These are phyloP conservation scores for Rugosomyces carneus DNA, from an alignment of 1,284 basidiomycete genomes.

Conservation along the genomic window DNA sequence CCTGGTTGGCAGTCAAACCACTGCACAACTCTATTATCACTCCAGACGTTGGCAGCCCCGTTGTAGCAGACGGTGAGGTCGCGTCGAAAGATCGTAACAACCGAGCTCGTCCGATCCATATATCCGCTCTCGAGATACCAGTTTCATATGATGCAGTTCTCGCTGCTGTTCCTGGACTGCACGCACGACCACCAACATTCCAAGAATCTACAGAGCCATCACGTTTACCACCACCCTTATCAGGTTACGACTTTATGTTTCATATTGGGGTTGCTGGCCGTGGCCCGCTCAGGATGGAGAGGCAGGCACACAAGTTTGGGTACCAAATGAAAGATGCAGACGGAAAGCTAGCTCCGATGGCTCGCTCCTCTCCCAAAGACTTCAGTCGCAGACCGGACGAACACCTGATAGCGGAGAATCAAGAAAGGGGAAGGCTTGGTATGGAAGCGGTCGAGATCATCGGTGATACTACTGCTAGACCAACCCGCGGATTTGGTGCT, in stretches of 20 bases:
- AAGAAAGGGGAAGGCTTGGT: conserved; percentile 30
- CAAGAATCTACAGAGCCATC: conserved; percentile 30
- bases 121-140: conserved; percentile 56
- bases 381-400: conserved; percentile 24
- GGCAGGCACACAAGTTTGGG: conserved; percentile 61
- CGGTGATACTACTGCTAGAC: conserved; percentile 25
- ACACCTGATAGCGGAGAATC: conserved; percentile 25
- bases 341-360: conserved; percentile 50
- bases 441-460: conserved; percentile 28
- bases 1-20: conserved; percentile 55
- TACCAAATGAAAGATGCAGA: conserved; percentile 66
- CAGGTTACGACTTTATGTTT: conserved; percentile 69
- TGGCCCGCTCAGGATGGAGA: conserved; percentile 61
- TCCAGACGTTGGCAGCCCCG: conserved; percentile 30
- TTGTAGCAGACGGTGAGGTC: conserved; percentile 16
- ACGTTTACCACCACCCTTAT: conserved; percentile 39
- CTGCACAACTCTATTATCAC: conserved; percentile 48
- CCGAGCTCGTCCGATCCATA: conserved; percentile 41
- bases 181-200: conserved; percentile 55
- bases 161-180: conserved; percentile 50
- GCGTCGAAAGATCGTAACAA: conserved; percentile 2
- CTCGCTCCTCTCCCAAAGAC: conserved; percentile 33
- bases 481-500: conserved; percentile 35
- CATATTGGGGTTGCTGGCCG: conserved; percentile 66
- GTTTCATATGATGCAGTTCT: conserved; percentile 60